Base-by-base conservation (phyloP, 331 rosid species). In the Rhamnella rubrinervis region DNA sequence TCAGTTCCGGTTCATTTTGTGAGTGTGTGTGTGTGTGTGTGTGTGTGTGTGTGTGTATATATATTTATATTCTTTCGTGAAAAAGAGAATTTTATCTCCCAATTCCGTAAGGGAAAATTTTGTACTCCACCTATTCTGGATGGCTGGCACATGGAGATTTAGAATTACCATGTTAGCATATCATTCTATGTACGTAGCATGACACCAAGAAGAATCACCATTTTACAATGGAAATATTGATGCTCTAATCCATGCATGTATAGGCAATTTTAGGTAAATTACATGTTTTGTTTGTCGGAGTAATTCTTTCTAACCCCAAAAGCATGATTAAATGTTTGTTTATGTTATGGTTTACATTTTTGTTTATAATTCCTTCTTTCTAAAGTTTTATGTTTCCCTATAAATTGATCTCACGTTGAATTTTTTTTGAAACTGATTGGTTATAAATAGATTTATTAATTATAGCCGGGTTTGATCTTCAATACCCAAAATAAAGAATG, bases 181-280 rank as follows among this genome's bases (percentile, higher is more conserved):
- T 23, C 25, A 60, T 61, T 38, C 65, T 46, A 61, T n/a, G 49
- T 13, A 38, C 15, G 49, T 44, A 44, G 57, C 39, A 28, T 15
- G 31, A 44, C 55, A 41, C 37, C 13, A 62, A 20, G 50, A n/a
- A 38, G 49, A 68, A 38, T 37, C 12, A 66, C 44, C 67, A 15
- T 60, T 53, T 66, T 74, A 38, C 50, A 49, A 47, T 26, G 31
- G 72, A 50, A 17, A 59, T 65, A 17, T 40, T 58, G 40, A 35
- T 59, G 40, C 41, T 26, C 9, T 55, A 38, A 20, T 41, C 17
- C 40, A 16, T 66, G 53, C 28, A 23, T 74, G 78, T 67, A 68
- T 74, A 67, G 50, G 68, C 78, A 51, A 52, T 74, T 74, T 31
- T 40, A 25, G 49, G 78, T 23, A 74, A 66, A 19, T 25, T 37